phyloP scores from a whole-genome alignment of 352 stramenopile species.

The Aphanomyces invadans region DNA sequence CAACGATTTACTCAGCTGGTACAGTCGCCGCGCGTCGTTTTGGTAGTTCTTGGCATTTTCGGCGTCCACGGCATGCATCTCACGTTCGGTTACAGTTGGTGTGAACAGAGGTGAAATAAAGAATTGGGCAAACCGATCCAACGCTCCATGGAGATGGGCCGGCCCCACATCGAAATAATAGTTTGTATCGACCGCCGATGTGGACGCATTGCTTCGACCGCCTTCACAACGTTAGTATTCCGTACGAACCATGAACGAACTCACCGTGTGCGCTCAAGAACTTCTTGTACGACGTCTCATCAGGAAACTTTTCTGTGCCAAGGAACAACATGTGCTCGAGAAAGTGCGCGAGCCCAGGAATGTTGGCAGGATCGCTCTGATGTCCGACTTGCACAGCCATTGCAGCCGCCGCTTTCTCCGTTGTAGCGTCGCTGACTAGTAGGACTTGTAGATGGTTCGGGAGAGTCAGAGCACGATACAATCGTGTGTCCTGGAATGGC shows the following conservation, averaged over 20 bases:
- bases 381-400: conserved; percentile 95
- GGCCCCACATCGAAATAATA: conserved; percentile 95
- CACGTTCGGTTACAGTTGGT: conserved; percentile 81
- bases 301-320: conserved; percentile 92
- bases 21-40: conserved; percentile 82
- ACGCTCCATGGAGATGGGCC: conserved; percentile 60
- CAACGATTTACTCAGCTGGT: conserved; percentile 77
- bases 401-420: conserved; percentile 87
- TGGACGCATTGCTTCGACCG: conserved; percentile 94
- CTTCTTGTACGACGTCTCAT: conserved; percentile 92
- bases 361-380: conserved; percentile 78
- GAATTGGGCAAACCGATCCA: conserved; percentile 97
- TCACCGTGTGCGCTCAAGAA: conserved; percentile 90
- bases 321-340: conserved; percentile 97
- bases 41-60: conserved; percentile 96
- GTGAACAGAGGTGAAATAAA: conserved; percentile 95
- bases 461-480: conserved; percentile 47
- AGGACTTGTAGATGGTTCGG: conserved; percentile 54
- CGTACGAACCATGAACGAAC: not conserved
- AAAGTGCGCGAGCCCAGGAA: conserved; percentile 89
- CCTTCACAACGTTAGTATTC: not conserved
- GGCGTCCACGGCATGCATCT: conserved; percentile 95
- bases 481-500: conserved; percentile 53
- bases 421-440: conserved; percentile 87
- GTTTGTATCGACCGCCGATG: conserved; percentile 92